A percentile compares a stretch with the other conserved stretches of the same genome.
Conservation (phyloP, 768 basidiomycete species). For the Psilocybe cubensis region DNA sequence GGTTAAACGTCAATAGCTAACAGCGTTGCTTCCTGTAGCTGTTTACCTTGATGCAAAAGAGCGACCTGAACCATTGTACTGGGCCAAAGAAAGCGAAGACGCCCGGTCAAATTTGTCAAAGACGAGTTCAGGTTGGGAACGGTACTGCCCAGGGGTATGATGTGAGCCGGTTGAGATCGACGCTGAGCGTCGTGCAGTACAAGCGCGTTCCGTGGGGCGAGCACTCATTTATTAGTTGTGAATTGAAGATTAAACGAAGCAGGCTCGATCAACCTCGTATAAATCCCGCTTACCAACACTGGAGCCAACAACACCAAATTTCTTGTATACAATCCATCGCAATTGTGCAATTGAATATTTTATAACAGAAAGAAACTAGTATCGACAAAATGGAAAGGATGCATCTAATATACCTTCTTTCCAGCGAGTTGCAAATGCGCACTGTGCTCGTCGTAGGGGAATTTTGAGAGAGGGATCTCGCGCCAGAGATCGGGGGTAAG, state of each 20-base stretch:
- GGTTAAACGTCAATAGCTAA: background rate
- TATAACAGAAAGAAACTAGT: conserved; percentile 14
- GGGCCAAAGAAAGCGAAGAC: background rate
- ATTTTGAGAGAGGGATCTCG: conserved; percentile 87
- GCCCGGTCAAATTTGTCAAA: background rate
- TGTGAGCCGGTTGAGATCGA: background rate
- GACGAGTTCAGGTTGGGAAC: background rate
- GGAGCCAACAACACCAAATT: background rate
- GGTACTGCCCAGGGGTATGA: background rate
- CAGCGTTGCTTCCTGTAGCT: background rate
- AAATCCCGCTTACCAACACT: background rate
- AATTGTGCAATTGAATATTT: conserved; percentile 2
- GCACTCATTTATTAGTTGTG: background rate
- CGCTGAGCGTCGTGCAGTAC: background rate
- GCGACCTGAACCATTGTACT: background rate
- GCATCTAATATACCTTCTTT: conserved; percentile 72
- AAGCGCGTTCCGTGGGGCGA: background rate
- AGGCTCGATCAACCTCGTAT: background rate
- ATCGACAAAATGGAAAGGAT: conserved; percentile 19
- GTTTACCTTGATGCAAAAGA: background rate
- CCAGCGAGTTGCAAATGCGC: conserved; percentile 85
- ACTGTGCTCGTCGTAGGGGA: conserved; percentile 95
- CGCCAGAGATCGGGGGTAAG: conserved; percentile 98
- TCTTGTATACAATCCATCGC: background rate
- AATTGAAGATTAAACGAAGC: background rate